phyloP scores from a whole-genome alignment of 2,329 filamentous ascomycete genomes.

The Fusarium denticulatum region DNA sequence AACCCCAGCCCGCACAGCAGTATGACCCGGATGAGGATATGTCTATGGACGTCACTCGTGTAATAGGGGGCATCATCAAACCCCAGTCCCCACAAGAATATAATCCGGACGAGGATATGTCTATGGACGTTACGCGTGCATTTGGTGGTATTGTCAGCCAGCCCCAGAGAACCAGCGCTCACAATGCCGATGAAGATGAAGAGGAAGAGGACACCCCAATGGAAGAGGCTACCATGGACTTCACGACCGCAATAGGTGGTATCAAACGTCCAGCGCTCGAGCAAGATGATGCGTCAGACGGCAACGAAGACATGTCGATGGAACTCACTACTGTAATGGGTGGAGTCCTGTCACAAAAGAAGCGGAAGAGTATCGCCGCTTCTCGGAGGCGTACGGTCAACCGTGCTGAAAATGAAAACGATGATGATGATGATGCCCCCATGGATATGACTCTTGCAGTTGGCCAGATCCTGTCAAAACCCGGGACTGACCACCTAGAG shows the following conservation, averaged over 20 bases:
- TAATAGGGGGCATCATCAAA: conserved; percentile 64
- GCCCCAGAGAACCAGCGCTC: conserved; percentile 1
- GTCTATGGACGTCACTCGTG: conserved; percentile 94
- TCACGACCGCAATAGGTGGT: conserved; percentile 80
- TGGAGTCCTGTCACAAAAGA: conserved; percentile 56
- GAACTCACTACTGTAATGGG: conserved; percentile 76
- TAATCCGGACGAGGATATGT: conserved; percentile 73
- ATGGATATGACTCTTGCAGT: conserved; percentile 69
- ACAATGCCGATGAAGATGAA: conserved; percentile 40
- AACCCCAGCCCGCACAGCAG: conserved; percentile 55
- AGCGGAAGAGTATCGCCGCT: conserved; percentile 37
- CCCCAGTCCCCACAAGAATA: conserved; percentile 54
- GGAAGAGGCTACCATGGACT: conserved; percentile 74
- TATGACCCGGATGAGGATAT: conserved; percentile 70
- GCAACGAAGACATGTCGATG: conserved; percentile 80
- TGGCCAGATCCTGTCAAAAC: conserved; percentile 61
- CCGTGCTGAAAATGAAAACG: conserved; percentile 46
- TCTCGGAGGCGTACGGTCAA: conserved; percentile 38
- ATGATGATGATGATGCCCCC: conserved; percentile 46
- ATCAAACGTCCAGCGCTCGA: conserved; percentile 60
- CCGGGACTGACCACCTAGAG: conserved; percentile 48
- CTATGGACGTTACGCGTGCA: conserved; percentile 91
- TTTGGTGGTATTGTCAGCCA: conserved; percentile 78
- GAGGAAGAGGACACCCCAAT: conserved; percentile 47
- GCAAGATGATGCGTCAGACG: conserved; percentile 51